These are phyloP conservation scores for Fusarium torreyae DNA, from an alignment of 2,329 filamentous ascomycete genomes.

Conservation along the genomic window DNA sequence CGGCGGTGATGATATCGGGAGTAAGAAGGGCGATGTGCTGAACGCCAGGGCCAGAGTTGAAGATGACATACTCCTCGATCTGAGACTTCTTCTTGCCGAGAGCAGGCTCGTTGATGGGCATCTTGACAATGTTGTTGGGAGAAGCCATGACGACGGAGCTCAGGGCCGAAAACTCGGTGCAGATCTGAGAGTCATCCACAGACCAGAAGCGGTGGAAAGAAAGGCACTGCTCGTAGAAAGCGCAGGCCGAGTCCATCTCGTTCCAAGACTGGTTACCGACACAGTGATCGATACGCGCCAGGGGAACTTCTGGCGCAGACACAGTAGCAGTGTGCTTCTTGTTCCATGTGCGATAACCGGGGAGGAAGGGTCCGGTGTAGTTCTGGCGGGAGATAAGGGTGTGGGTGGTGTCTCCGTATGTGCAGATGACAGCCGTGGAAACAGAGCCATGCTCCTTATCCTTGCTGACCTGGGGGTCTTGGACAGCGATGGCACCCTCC, in stretches of 20 bases:
- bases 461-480: slow-evolving; percentile 67
- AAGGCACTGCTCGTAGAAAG: slow-evolving; percentile 88
- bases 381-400: slow-evolving; percentile 82
- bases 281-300: slow-evolving; percentile 92
- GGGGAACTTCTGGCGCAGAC: slow-evolving; percentile 73
- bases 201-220: slow-evolving; percentile 98
- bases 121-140: slow-evolving; percentile 89
- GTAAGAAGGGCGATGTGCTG: slow-evolving; percentile 95
- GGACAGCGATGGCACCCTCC: slow-evolving; percentile 73
- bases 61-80: slow-evolving; percentile 94
- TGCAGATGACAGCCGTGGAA: slow-evolving; percentile 84
- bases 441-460: slow-evolving; percentile 78
- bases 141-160: slow-evolving; percentile 93
- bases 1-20: slow-evolving; percentile 81
- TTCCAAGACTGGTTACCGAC: slow-evolving; percentile 98
- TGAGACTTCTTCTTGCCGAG: slow-evolving; percentile 91
- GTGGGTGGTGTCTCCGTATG: slow-evolving; percentile 96
- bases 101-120: slow-evolving; percentile 98
- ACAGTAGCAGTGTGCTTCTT: slow-evolving; percentile 56
- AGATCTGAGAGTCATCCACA: slow-evolving; percentile 93
- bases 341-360: slow-evolving; percentile 78
- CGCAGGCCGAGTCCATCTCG: slow-evolving; percentile 79
- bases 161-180: slow-evolving; percentile 91
- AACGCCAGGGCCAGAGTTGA: slow-evolving; percentile 90
- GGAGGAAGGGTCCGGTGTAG: slow-evolving; percentile 85